phyloP scores from a whole-genome alignment of 495 filamentous ascomycete genomes.

The Bacidia gigantensis region DNA sequence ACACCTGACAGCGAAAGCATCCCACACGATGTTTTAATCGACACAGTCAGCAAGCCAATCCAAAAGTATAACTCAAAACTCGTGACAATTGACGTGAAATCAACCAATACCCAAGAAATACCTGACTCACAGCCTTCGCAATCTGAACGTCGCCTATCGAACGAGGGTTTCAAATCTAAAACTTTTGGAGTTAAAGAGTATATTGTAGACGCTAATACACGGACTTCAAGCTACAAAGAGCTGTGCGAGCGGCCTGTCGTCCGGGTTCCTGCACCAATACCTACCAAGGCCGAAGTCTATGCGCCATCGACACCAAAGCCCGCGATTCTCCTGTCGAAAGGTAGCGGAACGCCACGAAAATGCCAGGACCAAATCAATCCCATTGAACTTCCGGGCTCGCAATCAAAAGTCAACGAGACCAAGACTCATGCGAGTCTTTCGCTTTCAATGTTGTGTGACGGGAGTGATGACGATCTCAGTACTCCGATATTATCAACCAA shows the following conservation, averaged over 20 bases:
- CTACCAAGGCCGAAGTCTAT: not conserved
- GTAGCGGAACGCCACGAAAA: no score
- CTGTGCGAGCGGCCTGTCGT: not conserved
- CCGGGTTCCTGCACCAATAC: not conserved
- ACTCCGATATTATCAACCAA: not conserved
- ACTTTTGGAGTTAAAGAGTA: not conserved
- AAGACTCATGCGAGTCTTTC: not conserved
- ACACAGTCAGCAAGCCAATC: not conserved
- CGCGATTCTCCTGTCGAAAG: not conserved
- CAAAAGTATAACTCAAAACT: not conserved
- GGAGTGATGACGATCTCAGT: constrained; percentile 4
- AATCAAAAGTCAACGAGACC: not conserved
- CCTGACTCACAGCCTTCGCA: constrained; percentile 11
- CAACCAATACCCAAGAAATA: constrained; percentile 1
- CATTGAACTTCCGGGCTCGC: not conserved
- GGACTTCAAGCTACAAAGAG: not conserved
- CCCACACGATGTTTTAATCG: not conserved
- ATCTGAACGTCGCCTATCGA: not conserved
- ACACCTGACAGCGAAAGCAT: not conserved
- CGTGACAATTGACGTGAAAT: not conserved
- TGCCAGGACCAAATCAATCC: not conserved
- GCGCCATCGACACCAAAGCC: not conserved
- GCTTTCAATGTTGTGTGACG: not conserved
- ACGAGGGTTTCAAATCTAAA: not conserved
- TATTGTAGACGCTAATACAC: not conserved